These are phyloP conservation scores for Salix dunnii DNA, from an alignment of 345 rosid genomes.

Conservation along the genomic window DNA sequence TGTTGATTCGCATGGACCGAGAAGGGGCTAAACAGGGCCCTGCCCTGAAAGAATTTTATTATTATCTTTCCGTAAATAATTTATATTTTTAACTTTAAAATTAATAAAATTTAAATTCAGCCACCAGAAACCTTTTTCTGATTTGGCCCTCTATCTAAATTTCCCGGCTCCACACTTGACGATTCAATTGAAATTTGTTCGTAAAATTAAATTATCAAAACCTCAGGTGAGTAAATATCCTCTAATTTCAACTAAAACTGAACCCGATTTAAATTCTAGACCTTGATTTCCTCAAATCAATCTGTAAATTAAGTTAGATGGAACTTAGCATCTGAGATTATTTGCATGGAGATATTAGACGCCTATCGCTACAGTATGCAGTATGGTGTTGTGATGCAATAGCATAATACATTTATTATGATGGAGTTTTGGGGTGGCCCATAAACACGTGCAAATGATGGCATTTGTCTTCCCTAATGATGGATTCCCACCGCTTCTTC, in stretches of 20 bases:
- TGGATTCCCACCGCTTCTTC: conserved; percentile 63
- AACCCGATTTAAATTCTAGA: neutral
- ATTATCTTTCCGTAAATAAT: too few species aligned
- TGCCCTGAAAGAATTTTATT: too few species aligned
- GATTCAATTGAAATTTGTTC: too few species aligned
- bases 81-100: too few species aligned
- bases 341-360: neutral
- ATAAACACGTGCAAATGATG: conserved; percentile 65
- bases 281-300: neutral
- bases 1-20: too few species aligned
- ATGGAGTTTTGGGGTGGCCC: conserved; percentile 27
- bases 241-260: neutral
- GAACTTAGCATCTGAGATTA: neutral
- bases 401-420: neutral
- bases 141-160: too few species aligned
- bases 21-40: too few species aligned
- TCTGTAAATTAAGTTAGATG: neutral
- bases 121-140: too few species aligned
- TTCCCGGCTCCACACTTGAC: too few species aligned
- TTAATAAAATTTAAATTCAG: too few species aligned
- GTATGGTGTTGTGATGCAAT: neutral
- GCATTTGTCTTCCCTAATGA: conserved; percentile 46
- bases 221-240: too few species aligned
- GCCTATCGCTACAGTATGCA: neutral
- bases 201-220: too few species aligned